A percentile compares a stretch with the other conserved stretches of the same genome.
Evolutionary conservation across 2,329 filamentous ascomycete species (phyloP).

Genomic region (Penicillium hesseltinei): DNA sequence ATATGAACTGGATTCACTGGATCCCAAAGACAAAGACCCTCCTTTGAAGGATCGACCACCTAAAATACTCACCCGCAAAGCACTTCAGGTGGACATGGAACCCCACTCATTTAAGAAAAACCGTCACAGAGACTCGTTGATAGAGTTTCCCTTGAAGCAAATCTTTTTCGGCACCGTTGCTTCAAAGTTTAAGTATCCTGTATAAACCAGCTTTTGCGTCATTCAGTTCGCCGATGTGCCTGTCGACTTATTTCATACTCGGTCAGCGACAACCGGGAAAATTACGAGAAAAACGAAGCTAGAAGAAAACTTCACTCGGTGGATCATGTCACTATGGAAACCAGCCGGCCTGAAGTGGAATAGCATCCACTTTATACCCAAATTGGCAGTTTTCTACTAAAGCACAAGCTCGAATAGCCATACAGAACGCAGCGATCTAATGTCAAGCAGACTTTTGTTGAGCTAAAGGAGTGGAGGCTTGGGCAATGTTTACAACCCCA

Average conservation of each 20-base stretch:
- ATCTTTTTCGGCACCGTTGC: background rate
- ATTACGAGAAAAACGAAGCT: background rate
- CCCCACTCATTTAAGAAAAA: background rate
- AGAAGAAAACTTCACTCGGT: background rate
- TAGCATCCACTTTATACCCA: background rate
- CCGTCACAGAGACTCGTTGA: background rate
- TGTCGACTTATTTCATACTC: background rate
- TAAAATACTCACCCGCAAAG: background rate
- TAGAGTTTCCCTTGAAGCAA: background rate
- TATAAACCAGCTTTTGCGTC: background rate
- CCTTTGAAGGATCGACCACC: background rate
- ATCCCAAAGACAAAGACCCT: no score
- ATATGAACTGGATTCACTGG: no score
- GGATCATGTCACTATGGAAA: background rate
- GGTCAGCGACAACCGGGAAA: background rate
- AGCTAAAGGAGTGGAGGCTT: background rate
- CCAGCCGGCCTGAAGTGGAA: background rate
- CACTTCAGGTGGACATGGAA: background rate
- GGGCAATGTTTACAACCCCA: background rate
- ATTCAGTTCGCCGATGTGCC: background rate
- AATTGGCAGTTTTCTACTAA: background rate
- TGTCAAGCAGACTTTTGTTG: background rate
- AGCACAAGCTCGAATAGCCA: background rate
- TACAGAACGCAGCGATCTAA: background rate
- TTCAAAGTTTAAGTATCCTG: background rate